Evolutionary conservation across 768 basidiomycete genomes (phyloP), one percentile per base, ranked within the genome.

Genomic region (Nevesoporus exiguus): DNA sequence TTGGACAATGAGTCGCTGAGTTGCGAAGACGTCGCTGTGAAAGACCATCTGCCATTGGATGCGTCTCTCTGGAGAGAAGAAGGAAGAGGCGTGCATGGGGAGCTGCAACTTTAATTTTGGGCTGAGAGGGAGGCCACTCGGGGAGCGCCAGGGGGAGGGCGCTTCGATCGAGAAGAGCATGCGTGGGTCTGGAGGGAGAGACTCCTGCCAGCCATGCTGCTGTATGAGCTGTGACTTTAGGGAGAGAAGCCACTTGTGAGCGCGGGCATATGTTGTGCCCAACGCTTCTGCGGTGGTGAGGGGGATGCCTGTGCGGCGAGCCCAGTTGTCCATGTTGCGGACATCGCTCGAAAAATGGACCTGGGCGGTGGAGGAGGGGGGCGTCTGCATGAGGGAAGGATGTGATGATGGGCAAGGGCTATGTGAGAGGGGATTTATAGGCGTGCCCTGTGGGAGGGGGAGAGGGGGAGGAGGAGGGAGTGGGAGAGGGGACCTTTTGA

Each of bases 41-140:
- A 93, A 93, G 62, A 90, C 88, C 89, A 91, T 90, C 68, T 91
- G 83, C 90, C 90, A 93, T 67, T 91, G 89, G 43, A 91, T 80
- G 55, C 88, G 82, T 61, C 90, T 76, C 67, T 92, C 88, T 11
- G 88, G 88, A 46, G 85, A 87, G 74, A 92, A 93, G 72, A 93
- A 92, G 24, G 90, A 89, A 37, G 84, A 85, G 36, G 90, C 89
- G 58, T 91, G 83, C 54, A 84, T 77, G 8, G 90, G 90, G 33
- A 92, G 79, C 64, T 88, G 84, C 7, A 91, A 75, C 43, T 78
- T 83, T 62, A 88, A 74, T 63, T 82, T 78, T 54, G 90, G 90
- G 51, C 87, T 85, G 40, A 87, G 85, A 7, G 90, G 89, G 42
- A 91, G 77, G 59, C 87, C 86, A 54, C 80, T 78, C 15, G 84